phyloP scores from a whole-genome alignment of 2,329 filamentous ascomycete species.

The Trichoderma breve region DNA sequence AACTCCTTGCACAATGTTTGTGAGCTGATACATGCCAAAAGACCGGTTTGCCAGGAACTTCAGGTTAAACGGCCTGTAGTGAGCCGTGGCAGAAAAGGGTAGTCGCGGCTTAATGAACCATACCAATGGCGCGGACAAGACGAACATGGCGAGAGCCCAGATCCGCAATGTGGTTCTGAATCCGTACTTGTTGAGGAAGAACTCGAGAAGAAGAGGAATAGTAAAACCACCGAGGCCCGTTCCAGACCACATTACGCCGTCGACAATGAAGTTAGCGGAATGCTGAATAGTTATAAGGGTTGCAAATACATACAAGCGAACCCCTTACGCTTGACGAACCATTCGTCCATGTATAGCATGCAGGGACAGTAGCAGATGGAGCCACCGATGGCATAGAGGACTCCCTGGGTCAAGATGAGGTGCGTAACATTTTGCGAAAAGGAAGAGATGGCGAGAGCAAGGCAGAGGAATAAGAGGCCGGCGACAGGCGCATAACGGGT shows the following conservation, averaged over 20 bases:
- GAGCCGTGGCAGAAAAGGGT: constrained; percentile 38
- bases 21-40: constrained; percentile 57
- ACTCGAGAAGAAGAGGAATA: constrained; percentile 50
- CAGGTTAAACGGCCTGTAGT: constrained; percentile 41
- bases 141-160: constrained; percentile 51
- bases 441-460: constrained; percentile 50
- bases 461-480: constrained; percentile 50
- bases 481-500: constrained; percentile 43
- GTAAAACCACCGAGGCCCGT: constrained; percentile 51
- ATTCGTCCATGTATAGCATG: constrained; percentile 59
- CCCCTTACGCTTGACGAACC: constrained; percentile 58
- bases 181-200: constrained; percentile 50
- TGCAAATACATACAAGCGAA: constrained; percentile 47
- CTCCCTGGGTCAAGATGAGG: constrained; percentile 59
- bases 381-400: constrained; percentile 59
- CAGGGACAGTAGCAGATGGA: constrained; percentile 55
- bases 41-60: constrained; percentile 52
- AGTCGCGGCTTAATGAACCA: constrained; percentile 57
- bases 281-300: neutral
- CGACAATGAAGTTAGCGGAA: neutral
- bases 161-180: constrained; percentile 52
- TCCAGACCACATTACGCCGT: constrained; percentile 60
- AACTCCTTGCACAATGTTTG: constrained; percentile 57
- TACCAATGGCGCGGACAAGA: constrained; percentile 53
- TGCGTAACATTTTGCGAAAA: constrained; percentile 53